phyloP scores from a whole-genome alignment of 352 stramenopile genomes.

The Nothophytophthora sp. region DNA sequence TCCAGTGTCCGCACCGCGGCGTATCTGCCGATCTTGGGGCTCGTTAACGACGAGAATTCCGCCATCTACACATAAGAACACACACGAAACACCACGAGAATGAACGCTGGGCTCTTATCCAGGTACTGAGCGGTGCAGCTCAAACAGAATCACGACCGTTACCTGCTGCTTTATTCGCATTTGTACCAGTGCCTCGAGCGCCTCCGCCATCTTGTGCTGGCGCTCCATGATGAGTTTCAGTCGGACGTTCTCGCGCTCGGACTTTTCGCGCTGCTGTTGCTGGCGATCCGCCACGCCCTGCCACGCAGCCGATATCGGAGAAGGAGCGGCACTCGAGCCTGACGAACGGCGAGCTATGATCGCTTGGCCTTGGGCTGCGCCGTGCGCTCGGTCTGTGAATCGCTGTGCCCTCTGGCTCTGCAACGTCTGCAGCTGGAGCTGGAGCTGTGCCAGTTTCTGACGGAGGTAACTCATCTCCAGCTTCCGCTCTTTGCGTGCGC shows the following conservation, averaged over 20 bases:
- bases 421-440: slow-evolving; percentile 31
- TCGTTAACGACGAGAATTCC: slow-evolving; percentile 17
- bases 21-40: slow-evolving; percentile 11
- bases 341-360: not conserved
- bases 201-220: slow-evolving; percentile 33
- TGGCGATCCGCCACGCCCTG: slow-evolving; percentile 25
- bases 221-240: slow-evolving; percentile 32
- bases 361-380: not conserved
- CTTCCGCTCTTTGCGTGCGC: slow-evolving; percentile 39
- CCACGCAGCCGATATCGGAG: slow-evolving; percentile 28
- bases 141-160: not conserved
- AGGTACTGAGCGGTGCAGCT: no score
- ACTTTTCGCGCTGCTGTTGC: slow-evolving; percentile 27
- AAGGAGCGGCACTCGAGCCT: no score
- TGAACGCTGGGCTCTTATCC: not conserved
- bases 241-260: slow-evolving; percentile 36
- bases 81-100: not conserved
- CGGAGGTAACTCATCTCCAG: slow-evolving; percentile 40
- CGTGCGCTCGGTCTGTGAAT: not conserved
- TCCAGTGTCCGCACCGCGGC: slow-evolving; percentile 17
- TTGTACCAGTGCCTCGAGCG: slow-evolving; percentile 28
- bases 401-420: not conserved
- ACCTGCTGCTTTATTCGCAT: slow-evolving; percentile 28
- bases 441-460: slow-evolving; percentile 32
- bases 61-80: slow-evolving; percentile 17